Base-by-base conservation (phyloP, 177 flowering plant genomes). In the Vitis hybrid region DNA sequence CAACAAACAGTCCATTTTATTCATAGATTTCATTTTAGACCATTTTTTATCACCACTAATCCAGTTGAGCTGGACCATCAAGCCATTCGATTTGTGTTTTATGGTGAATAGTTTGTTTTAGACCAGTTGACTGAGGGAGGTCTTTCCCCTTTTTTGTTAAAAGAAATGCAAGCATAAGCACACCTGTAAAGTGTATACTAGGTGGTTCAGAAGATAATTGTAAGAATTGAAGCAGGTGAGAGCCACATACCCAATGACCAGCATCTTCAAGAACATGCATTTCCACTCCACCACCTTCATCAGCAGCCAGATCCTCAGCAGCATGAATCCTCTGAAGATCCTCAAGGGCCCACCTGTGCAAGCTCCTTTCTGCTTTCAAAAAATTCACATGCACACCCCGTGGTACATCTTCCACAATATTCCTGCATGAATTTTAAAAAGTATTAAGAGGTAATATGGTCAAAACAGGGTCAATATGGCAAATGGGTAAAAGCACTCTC, bases 261-360 rank as follows among this genome's bases (percentile, higher is more conserved):
- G 98, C 93, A 83, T 92, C 98, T 85, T 94, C 94, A 67, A 94
- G 97, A 64, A 92, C 97, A 72, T 94, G 98, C 97, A 94, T 92
- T 76, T 92, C 84, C 76, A 92, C 97, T 56, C 92, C 97, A 66
- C 84, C 97, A 68, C 97, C 97, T 73, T 89, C 97, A 51, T 90
- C 91, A 60, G 79, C 76, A 60, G 98, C 97, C 65, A 85, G 65
- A 80, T 90, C 90, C 74, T 94, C 98, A 54, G 98, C 97, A 67
- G 90, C 88, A 79, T 91, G 98, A 65, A 94, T 94, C 71, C 98
- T 80, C 81, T 76, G 93, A 63, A 92, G 76, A 81, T 94, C 98
- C 83, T 87, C 95, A 71, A 92, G 90, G 9, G 98, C 97, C 98
- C 98, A 94, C 27, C 98, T 74, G 67, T 94, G 98, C 79, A 94